These are phyloP conservation scores for Cyberlindnera lachancei DNA, from an alignment of 805 yeast genomes.

Conservation along the genomic window DNA sequence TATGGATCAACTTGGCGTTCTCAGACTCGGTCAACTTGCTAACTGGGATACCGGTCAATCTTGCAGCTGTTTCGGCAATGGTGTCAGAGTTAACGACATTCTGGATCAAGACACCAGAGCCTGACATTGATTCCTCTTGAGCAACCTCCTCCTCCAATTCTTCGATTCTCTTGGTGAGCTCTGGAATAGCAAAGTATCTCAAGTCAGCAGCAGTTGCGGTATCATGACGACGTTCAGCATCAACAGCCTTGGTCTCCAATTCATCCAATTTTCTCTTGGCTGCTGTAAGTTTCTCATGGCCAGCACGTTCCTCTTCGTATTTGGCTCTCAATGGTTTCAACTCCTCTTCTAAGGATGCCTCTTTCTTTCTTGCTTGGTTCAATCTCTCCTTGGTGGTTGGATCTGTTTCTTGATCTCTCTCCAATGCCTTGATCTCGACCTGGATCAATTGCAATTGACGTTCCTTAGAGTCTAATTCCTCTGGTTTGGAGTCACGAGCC, in stretches of 20 bases:
- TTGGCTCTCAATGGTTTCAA: conserved; percentile 79
- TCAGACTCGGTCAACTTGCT: conserved; percentile 92
- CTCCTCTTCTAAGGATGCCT: conserved; percentile 79
- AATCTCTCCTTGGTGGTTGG: conserved; percentile 80
- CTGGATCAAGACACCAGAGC: conserved; percentile 60
- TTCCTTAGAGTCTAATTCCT: conserved; percentile 88
- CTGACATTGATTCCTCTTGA: conserved; percentile 61
- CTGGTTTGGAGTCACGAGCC: conserved; percentile 96
- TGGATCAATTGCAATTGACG: conserved; percentile 86
- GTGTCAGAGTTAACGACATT: conserved; percentile 90
- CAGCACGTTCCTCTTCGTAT: conserved; percentile 78
- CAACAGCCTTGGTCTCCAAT: conserved; percentile 83
- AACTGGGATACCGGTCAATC: conserved; percentile 95
- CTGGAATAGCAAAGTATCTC: conserved; percentile 96
- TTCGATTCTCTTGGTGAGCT: conserved; percentile 66
- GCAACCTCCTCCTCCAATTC: conserved; percentile 71
- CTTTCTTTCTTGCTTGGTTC: conserved; percentile 66
- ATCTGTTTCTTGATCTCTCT: conserved; percentile 87
- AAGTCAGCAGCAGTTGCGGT: conserved; percentile 92
- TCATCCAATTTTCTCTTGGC: conserved; percentile 91
- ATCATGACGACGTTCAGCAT: conserved; percentile 96
- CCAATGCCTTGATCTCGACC: conserved; percentile 94
- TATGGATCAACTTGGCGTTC: conserved; percentile 84
- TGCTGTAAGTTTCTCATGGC: conserved; percentile 83
- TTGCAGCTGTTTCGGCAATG: conserved; percentile 94